A percentile compares a stretch with the other conserved stretches of the same genome.
phyloP scores from a whole-genome alignment of 2,329 filamentous ascomycete species.

The Paraconiothyrium sp. region DNA sequence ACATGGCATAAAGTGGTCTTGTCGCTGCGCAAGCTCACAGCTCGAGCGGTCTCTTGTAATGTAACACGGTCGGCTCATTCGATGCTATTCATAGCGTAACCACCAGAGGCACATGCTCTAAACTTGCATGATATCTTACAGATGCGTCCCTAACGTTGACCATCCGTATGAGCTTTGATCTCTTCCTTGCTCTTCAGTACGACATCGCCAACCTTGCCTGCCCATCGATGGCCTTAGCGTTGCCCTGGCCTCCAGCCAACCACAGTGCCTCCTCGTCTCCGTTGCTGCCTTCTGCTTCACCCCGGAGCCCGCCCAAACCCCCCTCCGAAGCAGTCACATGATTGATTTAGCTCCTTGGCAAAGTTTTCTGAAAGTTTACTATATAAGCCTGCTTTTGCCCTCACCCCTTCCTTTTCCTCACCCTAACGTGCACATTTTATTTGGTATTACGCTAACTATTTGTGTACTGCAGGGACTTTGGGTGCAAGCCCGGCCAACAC shows the following conservation, averaged over 20 bases:
- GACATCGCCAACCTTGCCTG: neutral
- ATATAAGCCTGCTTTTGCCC: neutral
- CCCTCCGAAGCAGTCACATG: neutral
- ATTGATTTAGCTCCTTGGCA: conserved; percentile 5
- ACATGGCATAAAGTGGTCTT: neutral
- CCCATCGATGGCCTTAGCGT: neutral
- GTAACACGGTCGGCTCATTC: neutral
- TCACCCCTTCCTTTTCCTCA: neutral
- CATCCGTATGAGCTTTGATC: neutral
- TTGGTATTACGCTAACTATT: too few relatives aligned
- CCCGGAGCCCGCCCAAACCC: neutral
- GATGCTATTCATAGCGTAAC: neutral
- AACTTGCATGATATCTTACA: neutral
- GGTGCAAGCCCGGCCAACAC: neutral
- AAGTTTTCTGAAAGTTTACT: neutral
- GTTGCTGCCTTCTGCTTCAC: neutral
- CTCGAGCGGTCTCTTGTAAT: neutral
- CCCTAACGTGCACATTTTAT: too few relatives aligned
- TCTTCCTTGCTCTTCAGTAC: neutral
- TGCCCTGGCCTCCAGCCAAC: neutral
- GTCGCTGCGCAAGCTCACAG: neutral
- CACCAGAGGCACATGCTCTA: too few relatives aligned
- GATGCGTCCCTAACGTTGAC: neutral
- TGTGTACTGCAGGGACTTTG: too few relatives aligned
- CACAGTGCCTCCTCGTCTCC: neutral